A percentile compares a stretch with the other conserved stretches of the same genome.
phyloP scores from a whole-genome alignment of 768 basidiomycete genomes.

The Podaxis pistillaris region DNA sequence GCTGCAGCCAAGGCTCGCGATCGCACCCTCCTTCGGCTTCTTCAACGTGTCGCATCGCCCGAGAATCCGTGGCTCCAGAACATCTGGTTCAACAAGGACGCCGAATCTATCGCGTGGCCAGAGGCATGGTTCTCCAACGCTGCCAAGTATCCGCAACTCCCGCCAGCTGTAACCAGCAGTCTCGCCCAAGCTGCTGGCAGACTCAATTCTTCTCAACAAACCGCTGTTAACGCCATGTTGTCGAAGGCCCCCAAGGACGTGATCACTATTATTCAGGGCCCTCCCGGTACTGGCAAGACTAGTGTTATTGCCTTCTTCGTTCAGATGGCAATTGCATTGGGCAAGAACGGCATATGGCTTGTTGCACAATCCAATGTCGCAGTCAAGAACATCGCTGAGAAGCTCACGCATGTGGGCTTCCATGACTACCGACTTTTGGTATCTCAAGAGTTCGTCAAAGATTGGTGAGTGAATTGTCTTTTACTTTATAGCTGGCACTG shows the following conservation, averaged over 20 bases:
- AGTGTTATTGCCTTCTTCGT: conserved; percentile 70
- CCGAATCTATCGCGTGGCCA: conserved; percentile 38
- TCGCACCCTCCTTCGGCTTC: conserved; percentile 36
- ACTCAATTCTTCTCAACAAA: conserved; percentile 47
- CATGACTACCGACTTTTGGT: conserved; percentile 64
- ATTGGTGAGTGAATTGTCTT: conserved; percentile 46
- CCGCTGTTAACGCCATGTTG: conserved; percentile 48
- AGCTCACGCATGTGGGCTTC: conserved; percentile 57
- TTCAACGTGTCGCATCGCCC: conserved; percentile 38
- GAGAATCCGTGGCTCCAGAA: conserved; percentile 50
- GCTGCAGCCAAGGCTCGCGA: conserved; percentile 51
- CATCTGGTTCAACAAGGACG: conserved; percentile 41
- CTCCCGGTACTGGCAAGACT: conserved; percentile 74
- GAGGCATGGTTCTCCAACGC: conserved; percentile 28
- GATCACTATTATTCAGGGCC: conserved; percentile 49
- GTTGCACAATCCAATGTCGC: conserved; percentile 86
- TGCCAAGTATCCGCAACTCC: background rate
- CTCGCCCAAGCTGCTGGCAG: conserved; percentile 13
- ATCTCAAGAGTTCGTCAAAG: conserved; percentile 61
- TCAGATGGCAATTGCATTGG: conserved; percentile 37
- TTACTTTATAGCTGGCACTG: background rate
- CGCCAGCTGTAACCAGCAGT: conserved; percentile 1
- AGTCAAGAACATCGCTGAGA: conserved; percentile 87
- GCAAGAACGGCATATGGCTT: conserved; percentile 64
- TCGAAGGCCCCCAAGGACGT: conserved; percentile 32